Evolutionary conservation across 371 early-diverging fungal species (phyloP), one percentile per base, ranked within the genome.

Genomic region (Paramicrosporidium saccamoebae): DNA sequence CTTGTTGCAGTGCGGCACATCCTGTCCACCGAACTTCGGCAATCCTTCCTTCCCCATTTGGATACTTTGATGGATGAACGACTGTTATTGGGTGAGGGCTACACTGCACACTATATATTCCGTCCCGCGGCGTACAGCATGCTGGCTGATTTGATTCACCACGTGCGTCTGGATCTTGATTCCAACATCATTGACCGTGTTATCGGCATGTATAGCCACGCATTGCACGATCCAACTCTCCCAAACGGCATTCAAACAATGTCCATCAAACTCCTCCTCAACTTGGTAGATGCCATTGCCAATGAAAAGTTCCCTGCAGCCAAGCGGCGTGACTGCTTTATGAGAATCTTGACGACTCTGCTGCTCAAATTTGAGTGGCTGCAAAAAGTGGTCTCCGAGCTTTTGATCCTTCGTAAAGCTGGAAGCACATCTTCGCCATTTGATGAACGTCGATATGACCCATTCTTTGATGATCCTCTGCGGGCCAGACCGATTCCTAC

Each of bases 1-100:
- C 48, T 95, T 13, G 72, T 84, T 4, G 88, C 92, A 0, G 66
- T 77, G 2, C 52, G 88, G n/a, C 84, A 86, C 31, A 66, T 92
- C 20, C 56, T 81, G 31, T 68, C 65, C 6, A 79, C 77, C 1
- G 82, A 81, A 7, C 71, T 86, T 30, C 52, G 82, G 23, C 38
- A 46, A 12, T 58, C 73, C 2, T 88, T 92, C 42, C 58, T 81
- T 10, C 57, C 56, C 2, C 61, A 79, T 27, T 66, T 88, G 6
- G 77, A 86, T 36, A 41, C 58, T 10, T 46, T 95, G 12, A 32
- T 95, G 21, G 64, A 77, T 33, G 81, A 81, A 36, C 64, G 79
- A 30, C 67, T 84, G 0, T 38, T 92, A 16, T 58, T 81, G 14
- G 90, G 90, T 12, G 58, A 64, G 2, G 84, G 90, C 1, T 67